phyloP scores from a whole-genome alignment of 2,329 filamentous ascomycete genomes.

The Pseudogymnoascus sp. region DNA sequence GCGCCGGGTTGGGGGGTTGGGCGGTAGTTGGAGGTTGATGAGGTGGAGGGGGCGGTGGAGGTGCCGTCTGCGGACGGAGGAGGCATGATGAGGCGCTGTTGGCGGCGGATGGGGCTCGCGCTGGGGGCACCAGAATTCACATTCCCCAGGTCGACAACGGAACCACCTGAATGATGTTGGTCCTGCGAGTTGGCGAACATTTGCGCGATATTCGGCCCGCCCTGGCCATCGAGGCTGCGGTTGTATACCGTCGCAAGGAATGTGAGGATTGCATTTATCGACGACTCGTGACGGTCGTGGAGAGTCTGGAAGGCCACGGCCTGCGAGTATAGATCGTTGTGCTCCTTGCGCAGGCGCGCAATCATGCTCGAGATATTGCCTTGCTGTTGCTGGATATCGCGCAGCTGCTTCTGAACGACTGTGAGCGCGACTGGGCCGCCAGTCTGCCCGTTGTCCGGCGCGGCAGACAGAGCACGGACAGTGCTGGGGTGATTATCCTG shows the following conservation, averaged over 20 bases:
- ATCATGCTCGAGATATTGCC: conserved; percentile 78
- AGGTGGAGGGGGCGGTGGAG: conserved; percentile 18
- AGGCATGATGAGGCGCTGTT: conserved; percentile 28
- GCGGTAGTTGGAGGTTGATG: conserved; percentile 23
- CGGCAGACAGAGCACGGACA: conserved; percentile 28
- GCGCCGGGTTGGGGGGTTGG: conserved; percentile 38
- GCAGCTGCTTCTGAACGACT: conserved; percentile 69
- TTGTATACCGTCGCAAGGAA: conserved; percentile 97
- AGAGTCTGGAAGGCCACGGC: conserved; percentile 82
- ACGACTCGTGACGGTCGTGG: conserved; percentile 95
- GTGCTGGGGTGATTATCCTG: conserved; percentile 37
- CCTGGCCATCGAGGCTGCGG: conserved; percentile 80
- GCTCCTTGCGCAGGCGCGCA: conserved; percentile 70
- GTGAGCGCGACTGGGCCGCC: background rate
- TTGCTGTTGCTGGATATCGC: conserved; percentile 78
- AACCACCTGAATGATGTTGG: conserved; percentile 41
- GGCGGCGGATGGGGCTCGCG: conserved; percentile 23
- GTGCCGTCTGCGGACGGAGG: conserved; percentile 24
- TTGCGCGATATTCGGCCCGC: conserved; percentile 67
- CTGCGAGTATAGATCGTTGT: conserved; percentile 80
- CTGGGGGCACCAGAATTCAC: conserved; percentile 29
- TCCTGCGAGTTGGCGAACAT: conserved; percentile 66
- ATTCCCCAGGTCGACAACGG: conserved; percentile 54
- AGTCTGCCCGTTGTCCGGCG: conserved; percentile 43
- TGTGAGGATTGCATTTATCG: conserved; percentile 96